Base-by-base conservation (phyloP, 2,329 filamentous ascomycete species). In the Epichloe glyceriae region DNA sequence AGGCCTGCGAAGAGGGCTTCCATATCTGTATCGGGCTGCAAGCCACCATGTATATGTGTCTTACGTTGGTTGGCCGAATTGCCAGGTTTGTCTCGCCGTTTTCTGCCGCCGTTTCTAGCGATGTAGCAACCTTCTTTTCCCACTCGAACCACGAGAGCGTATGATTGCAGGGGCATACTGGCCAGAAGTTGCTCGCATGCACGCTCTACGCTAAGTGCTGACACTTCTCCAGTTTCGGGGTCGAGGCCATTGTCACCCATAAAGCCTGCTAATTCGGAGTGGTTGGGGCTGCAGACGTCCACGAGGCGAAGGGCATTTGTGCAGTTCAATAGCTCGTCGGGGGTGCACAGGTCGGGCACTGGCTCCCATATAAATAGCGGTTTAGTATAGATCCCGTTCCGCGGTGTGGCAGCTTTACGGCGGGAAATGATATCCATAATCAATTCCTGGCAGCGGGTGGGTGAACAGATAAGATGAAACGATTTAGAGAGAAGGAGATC, bases 361-460 rank as follows among this genome's bases (percentile, higher is more conserved):
- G 93, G 93, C 64, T 98, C 93, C 91, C 91, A 98, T 49, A 97
- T 80, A 64, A 96, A 88, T 6, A 89, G 67, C 1, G 90, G 86
- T 46, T 78, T 76, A 1, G 71, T 60, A 57, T 72, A 73, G 11
- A 60, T 54, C 44, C 67, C 63, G 4, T 57, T 20, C 37, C 15
- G 53, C 0, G 66, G 55, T 14, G 58, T 54, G 22, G 69, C 55
- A 8, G 67, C 67, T 59, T 73, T 75, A 8, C 79, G 71, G 33
- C 81, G 75, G 4, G 73, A 69, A 5, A 82, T 71, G 53, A 97
- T 86, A n/a, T 82, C 78, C 1, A 77, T 67, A 20, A 93, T 82
- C 20, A 95, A 76, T 50, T 85, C 78, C 46, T 87, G 82, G 65
- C 88, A 95, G 42, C 91, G 79, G 1, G 71, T 67, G 0, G 90